Percentiles rank a stretch among this genome's conserved stretches.
Evolutionary conservation across 495 filamentous ascomycete species (phyloP).

Genomic region (Mycothermus thermophilus): DNA sequence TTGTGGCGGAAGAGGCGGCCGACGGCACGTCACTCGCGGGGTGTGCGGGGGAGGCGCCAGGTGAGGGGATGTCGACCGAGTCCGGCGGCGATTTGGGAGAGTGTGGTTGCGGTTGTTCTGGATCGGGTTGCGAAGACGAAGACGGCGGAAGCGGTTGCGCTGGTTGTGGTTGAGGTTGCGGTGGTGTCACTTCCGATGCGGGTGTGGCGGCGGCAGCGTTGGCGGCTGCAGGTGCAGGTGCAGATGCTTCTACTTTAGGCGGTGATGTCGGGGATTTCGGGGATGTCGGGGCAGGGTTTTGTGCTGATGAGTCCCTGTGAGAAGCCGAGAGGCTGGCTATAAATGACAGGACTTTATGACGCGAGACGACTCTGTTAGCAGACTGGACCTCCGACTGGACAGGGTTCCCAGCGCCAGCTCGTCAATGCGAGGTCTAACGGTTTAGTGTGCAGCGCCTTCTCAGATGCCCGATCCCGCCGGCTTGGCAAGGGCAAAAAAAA

Average conservation of each 20-base stretch:
- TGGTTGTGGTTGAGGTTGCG: neutral
- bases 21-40: conserved; percentile 14
- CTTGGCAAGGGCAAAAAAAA: too few species aligned
- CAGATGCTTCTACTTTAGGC: conserved; percentile 19
- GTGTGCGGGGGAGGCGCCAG: conserved; percentile 8
- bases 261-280: too few species aligned
- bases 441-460: too few species aligned
- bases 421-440: too few species aligned
- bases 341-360: conserved; percentile 41
- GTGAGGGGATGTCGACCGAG: conserved; percentile 6
- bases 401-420: too few species aligned
- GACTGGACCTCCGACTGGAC: neutral
- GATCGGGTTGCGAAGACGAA: neutral
- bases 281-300: too few species aligned
- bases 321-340: conserved; percentile 41
- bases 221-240: neutral
- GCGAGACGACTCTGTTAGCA: conserved; percentile 18
- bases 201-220: neutral
- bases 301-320: conserved; percentile 26
- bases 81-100: neutral
- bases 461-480: too few species aligned
- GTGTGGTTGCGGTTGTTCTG: neutral
- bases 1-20: conserved; percentile 15
- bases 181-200: neutral
- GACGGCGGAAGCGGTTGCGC: too few species aligned